Evolutionary conservation across 2,329 filamentous ascomycete species (phyloP).

Genomic region (Chalaropsis thielavioides): DNA sequence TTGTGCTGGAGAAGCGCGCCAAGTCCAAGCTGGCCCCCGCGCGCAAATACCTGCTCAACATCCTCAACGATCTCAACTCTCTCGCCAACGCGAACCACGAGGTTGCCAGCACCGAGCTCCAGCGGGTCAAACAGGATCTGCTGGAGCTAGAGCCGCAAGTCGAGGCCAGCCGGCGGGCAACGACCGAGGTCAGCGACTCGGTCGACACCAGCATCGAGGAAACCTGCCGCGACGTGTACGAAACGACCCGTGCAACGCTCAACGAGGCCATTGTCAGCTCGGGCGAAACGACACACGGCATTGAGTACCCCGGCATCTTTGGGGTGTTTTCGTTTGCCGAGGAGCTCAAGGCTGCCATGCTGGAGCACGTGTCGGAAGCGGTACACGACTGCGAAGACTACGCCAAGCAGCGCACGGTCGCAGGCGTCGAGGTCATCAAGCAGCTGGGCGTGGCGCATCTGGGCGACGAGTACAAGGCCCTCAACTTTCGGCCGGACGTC

Average conservation of each 20-base stretch:
- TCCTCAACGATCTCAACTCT: constrained; percentile 71
- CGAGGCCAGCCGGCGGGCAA: constrained; percentile 69
- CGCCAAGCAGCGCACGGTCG: constrained; percentile 61
- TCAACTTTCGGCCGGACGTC: constrained; percentile 77
- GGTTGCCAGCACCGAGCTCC: constrained; percentile 70
- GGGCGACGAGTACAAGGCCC: constrained; percentile 69
- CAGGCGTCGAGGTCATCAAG: constrained; percentile 76
- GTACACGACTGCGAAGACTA: constrained; percentile 72
- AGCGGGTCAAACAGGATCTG: constrained; percentile 68
- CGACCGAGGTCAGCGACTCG: constrained; percentile 63
- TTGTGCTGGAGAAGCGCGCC: constrained; percentile 90
- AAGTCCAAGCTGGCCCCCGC: constrained; percentile 91
- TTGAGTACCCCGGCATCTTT: constrained; percentile 76
- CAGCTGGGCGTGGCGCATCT: constrained; percentile 77
- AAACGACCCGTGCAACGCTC: constrained; percentile 63
- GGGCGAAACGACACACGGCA: constrained; percentile 62
- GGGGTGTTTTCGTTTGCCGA: constrained; percentile 85
- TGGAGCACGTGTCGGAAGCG: constrained; percentile 68
- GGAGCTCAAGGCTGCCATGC: constrained; percentile 80
- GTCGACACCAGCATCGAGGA: constrained; percentile 72
- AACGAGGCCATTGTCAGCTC: constrained; percentile 61
- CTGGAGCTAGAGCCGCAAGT: constrained; percentile 71
- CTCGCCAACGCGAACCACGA: constrained; percentile 78
- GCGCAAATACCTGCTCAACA: constrained; percentile 87
- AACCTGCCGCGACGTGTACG: constrained; percentile 73